Evolutionary conservation across 768 basidiomycete species (phyloP), one percentile per base, ranked within the genome.

Genomic region (Podaxis sp.): DNA sequence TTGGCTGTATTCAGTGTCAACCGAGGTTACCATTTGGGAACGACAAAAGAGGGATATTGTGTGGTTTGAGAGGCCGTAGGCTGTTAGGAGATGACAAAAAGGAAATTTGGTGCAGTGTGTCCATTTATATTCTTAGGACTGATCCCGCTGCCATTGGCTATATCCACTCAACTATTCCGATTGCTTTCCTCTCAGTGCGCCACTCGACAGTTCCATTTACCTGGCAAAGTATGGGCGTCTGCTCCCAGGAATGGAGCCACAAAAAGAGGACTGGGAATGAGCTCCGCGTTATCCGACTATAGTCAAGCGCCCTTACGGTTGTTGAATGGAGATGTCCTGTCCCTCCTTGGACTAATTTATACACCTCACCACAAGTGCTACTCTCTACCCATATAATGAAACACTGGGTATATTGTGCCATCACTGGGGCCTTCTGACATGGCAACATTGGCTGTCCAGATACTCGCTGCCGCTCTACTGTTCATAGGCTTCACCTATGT

Each of bases 401-500:
- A 28, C 23, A 37, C 9, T 11, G 0, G 23, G 25, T 18, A 32
- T 9, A 9, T n/a, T 38, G n/a, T 4, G n/a, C 1, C 10, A 14
- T 14, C 32, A 13, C 16, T 35, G 25, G 18, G 25, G 4, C 23
- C 10, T 32, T 32, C 27, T 44, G 6, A 38, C 18, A 59, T 64
- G 61, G 13, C 27, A 9, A 25, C 35, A 21, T 18, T 50, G 27
- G 27, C 25, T 5, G 48, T 27, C 25, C 50, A 36, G 25, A 36
- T 66, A 25, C 57, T 50, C 51, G 40, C 67, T 16, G 37, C 70
- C 57, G 53, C 67, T 35, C 37, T 63, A 25, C 53, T 64, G 27
- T 18, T 69, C 55, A 25, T 72, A 2, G 56, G 44, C 11, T 50
- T 68, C 25, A 55, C 63, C 28, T 73, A 72, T 56, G 57, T 65